Conservation (phyloP, 169 alveolate species). For the Eimeria maxima region DNA sequence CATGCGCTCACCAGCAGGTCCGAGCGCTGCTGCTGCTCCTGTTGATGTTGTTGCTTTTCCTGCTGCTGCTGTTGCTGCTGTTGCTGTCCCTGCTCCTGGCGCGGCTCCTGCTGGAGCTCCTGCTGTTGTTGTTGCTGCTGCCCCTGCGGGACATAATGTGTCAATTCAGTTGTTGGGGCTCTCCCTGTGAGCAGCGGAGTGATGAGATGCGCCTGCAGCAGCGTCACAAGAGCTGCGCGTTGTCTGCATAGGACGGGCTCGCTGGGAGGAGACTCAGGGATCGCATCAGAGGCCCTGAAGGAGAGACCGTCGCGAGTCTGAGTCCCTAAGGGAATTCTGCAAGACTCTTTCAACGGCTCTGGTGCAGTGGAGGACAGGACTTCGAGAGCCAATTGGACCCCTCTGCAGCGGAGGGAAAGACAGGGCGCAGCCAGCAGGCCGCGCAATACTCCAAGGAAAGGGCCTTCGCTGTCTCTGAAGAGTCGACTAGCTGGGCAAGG, state of each 20-base stretch:
- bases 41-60: not conserved
- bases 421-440: not conserved
- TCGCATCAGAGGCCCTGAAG: not conserved
- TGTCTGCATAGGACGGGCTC: not conserved
- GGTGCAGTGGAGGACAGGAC: not conserved
- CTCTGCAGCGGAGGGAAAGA: not conserved
- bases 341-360: not conserved
- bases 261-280: not conserved
- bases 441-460: slow-evolving; percentile 15
- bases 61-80: slow-evolving; percentile 6
- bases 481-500: not conserved
- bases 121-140: not conserved
- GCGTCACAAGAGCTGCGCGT: slow-evolving; percentile 46
- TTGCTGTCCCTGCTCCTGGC: not conserved
- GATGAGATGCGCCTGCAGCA: slow-evolving; percentile 34
- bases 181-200: not conserved
- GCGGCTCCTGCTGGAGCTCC: not conserved
- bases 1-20: slow-evolving; percentile 34
- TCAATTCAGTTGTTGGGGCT: not conserved
- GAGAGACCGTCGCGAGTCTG: not conserved
- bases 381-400: not conserved
- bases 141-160: not conserved
- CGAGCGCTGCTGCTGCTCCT: not conserved
- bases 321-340: not conserved
- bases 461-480: slow-evolving; percentile 5